These are phyloP conservation scores for Scorias spongiosa DNA, from an alignment of 2,329 filamentous ascomycete species.

Conservation along the genomic window DNA sequence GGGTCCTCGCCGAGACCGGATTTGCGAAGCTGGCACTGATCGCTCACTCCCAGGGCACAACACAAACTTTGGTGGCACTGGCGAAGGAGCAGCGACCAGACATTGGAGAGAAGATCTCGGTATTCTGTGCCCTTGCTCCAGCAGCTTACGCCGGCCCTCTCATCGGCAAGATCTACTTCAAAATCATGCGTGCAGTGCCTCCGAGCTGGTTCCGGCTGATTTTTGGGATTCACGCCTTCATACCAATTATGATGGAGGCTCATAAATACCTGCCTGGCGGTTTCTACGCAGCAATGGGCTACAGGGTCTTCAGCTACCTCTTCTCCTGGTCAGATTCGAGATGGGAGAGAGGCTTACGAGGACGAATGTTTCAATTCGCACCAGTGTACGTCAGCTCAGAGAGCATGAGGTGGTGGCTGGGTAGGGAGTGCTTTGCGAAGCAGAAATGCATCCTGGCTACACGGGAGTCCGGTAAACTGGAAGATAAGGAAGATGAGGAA, in stretches of 20 bases:
- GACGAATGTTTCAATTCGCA: slow-evolving; percentile 82
- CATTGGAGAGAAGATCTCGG: slow-evolving; percentile 64
- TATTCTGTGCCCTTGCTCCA: slow-evolving; percentile 82
- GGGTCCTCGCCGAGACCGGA: slow-evolving; percentile 67
- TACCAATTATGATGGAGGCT: slow-evolving; percentile 84
- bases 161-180: slow-evolving; percentile 78
- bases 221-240: slow-evolving; percentile 87
- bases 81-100: slow-evolving; percentile 83
- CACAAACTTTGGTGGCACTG: slow-evolving; percentile 71
- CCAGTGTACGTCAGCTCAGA: slow-evolving; percentile 83
- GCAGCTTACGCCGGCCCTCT: slow-evolving; percentile 80
- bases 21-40: slow-evolving; percentile 72
- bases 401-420: slow-evolving; percentile 92
- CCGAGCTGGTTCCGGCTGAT: slow-evolving; percentile 61
- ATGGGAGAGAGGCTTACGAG: slow-evolving; percentile 66
- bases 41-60: slow-evolving; percentile 82
- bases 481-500: slow-evolving; percentile 37
- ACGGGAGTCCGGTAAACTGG: slow-evolving; percentile 49
- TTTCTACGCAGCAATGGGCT: slow-evolving; percentile 69
- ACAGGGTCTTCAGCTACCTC: slow-evolving; percentile 75
- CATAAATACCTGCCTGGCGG: slow-evolving; percentile 49
- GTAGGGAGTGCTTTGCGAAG: slow-evolving; percentile 65
- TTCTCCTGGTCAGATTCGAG: slow-evolving; percentile 75
- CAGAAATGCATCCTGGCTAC: slow-evolving; percentile 82
- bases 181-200: slow-evolving; percentile 72